Base-by-base conservation (phyloP, 176 grass and related monocot genomes). In the Otatea glauca region DNA sequence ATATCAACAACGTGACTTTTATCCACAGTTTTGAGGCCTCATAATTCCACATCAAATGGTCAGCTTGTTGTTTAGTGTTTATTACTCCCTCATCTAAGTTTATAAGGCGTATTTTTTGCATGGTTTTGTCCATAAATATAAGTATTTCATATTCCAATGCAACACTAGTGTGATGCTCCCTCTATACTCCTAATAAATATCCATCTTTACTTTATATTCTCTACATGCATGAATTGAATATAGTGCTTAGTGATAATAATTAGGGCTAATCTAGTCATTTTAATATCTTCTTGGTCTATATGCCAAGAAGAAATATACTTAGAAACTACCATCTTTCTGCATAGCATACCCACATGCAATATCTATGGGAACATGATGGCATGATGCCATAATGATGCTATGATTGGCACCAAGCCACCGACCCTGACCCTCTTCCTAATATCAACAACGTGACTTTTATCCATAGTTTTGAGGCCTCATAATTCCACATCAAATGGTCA, bases 251-350 rank as follows among this genome's bases (percentile, higher is more conserved):
- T 29, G 29, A 29, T 29, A 29, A 29, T 29, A 29, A 29, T 29
- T 29, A 29, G 1, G 29, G 29, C 1, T 29, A 29, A 29, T 29
- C 0, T 29, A 29, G 29, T 29, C 29, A 29, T 29, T 29, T 29
- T 29, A 29, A 29, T 29, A 29, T 29, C 29, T 29, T 29, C 29
- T 29, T 29, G 29, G 29, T 29, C 29, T 29, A 29, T 29, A 1
- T 29, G 29, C 29, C 29, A 29, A 29, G 1, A 29, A 29, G 29
- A 29, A 29, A 29, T 29, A 29, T 29, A 29, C 29, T 29, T 74
- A 84, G 68, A 84, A 74, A 84, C 5, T 47, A 34, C 0, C 21
- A 55, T 68, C 3, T 67, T 81, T 9, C 3, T 71, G 50, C 20
- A 76, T 38, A 10, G 27, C 47, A 67, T 21, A 47, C 51, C 21